These are phyloP conservation scores for Polytrichum formosum DNA, from an alignment of 225 moss, liverwort and hornwort genomes.

Conservation along the genomic window DNA sequence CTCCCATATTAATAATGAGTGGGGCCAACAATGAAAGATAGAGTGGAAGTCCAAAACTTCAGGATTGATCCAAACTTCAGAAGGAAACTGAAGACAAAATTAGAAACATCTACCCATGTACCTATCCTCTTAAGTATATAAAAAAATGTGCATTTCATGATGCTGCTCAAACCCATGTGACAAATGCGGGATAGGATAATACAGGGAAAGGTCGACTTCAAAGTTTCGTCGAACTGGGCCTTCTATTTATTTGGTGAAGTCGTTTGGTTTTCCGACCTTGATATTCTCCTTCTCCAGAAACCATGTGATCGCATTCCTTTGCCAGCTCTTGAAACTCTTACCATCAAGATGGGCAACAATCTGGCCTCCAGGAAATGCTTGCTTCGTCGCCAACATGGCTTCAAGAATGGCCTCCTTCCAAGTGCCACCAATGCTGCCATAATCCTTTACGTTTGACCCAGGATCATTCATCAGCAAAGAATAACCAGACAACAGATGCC, in stretches of 20 bases:
- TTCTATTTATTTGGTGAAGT: slow-evolving; percentile 22
- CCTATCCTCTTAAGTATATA: too few species aligned
- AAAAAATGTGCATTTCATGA: not conserved
- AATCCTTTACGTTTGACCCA: slow-evolving; percentile 25
- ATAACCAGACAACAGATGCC: slow-evolving; percentile 79
- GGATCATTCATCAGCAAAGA: slow-evolving; percentile 80
- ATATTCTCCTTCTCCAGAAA: slow-evolving; percentile 72
- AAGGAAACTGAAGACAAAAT: too few species aligned
- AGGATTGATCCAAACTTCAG: too few species aligned
- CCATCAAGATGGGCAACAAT: slow-evolving; percentile 74
- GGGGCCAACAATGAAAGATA: too few species aligned
- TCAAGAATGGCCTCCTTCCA: slow-evolving; percentile 80
- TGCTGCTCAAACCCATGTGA: not conserved
- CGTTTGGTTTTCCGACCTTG: slow-evolving; percentile 55
- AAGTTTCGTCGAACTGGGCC: too few species aligned
- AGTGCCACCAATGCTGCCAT: slow-evolving; percentile 53
- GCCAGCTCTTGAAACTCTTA: slow-evolving; percentile 94
- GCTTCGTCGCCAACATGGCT: slow-evolving; percentile 60
- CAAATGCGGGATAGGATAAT: not conserved
- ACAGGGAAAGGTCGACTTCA: not conserved
- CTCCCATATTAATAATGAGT: too few species aligned
- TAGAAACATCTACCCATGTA: too few species aligned
- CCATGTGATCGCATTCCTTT: slow-evolving; percentile 70
- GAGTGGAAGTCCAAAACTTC: too few species aligned
- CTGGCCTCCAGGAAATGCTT: slow-evolving; percentile 74